phyloP scores from a whole-genome alignment of 129 eudicot genomes.

The Flaveria linearis region DNA sequence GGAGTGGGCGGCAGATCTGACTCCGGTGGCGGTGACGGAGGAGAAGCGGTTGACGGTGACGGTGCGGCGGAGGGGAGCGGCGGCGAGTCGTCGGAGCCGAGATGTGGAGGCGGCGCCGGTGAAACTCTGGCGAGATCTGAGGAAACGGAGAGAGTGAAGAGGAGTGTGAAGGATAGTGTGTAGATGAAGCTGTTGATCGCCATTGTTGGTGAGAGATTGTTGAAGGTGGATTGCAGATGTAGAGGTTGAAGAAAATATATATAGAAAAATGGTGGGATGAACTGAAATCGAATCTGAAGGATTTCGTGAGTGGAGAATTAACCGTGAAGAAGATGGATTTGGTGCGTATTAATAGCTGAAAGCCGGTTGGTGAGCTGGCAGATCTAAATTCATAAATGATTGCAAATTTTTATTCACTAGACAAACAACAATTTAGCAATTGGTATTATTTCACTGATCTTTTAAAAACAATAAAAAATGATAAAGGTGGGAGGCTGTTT shows the following conservation, averaged over 20 bases:
- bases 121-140: constrained; percentile 31
- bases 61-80: constrained; percentile 32
- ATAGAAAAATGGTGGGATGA: not conserved
- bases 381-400: too few relatives aligned
- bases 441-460: not conserved
- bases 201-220: constrained; percentile 13
- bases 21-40: constrained; percentile 42
- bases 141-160: constrained; percentile 32
- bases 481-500: too few relatives aligned
- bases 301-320: constrained; percentile 9
- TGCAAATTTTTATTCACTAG: too few relatives aligned
- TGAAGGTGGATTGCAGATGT: constrained; percentile 7
- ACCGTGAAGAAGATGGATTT: constrained; percentile 8
- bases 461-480: too few relatives aligned
- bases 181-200: not conserved
- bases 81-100: constrained; percentile 29
- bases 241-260: not conserved
- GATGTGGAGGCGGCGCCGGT: constrained; percentile 39
- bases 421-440: too few relatives aligned
- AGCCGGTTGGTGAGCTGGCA: constrained; percentile 32
- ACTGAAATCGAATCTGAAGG: not conserved
- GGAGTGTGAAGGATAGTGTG: constrained; percentile 22
- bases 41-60: constrained; percentile 35
- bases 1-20: constrained; percentile 34
- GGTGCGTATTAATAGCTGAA: constrained; percentile 22